Conservation (phyloP, 768 basidiomycete species). For the Podaxis sp. region DNA sequence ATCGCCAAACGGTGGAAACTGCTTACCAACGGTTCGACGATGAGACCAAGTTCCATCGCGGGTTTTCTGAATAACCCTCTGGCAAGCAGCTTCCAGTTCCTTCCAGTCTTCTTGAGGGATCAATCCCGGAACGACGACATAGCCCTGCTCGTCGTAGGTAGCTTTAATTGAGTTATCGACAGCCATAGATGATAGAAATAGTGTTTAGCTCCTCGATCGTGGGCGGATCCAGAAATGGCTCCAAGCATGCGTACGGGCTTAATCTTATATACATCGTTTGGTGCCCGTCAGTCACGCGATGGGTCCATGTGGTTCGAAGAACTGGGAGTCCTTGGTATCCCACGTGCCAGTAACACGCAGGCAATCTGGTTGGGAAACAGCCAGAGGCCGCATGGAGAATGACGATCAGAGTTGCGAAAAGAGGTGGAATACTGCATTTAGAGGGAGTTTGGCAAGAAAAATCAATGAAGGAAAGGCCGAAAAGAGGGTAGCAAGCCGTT, state of each 20-base stretch:
- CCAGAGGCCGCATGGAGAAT: not conserved
- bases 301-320: not conserved
- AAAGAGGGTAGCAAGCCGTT: not conserved
- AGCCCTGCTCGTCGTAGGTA: slow-evolving; percentile 63
- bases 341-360: no score
- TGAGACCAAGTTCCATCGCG: slow-evolving; percentile 63
- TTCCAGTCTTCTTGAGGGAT: slow-evolving; percentile 39
- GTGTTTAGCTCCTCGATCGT: not conserved
- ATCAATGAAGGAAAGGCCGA: not conserved
- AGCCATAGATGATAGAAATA: not conserved
- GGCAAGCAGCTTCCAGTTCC: slow-evolving; percentile 49
- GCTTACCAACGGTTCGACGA: slow-evolving; percentile 72
- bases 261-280: not conserved
- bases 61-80: slow-evolving; percentile 49
- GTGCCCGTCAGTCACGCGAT: not conserved
- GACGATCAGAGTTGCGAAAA: not conserved
- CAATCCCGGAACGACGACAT: slow-evolving; percentile 60
- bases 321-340: not conserved
- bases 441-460: not conserved
- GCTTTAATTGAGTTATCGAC: slow-evolving; percentile 34
- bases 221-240: not conserved
- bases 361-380: not conserved
- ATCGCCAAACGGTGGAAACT: slow-evolving; percentile 72
- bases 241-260: not conserved
- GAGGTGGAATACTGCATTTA: not conserved